Evolutionary conservation across 768 basidiomycete genomes (phyloP).

Genomic region (Trametes meyenii): DNA sequence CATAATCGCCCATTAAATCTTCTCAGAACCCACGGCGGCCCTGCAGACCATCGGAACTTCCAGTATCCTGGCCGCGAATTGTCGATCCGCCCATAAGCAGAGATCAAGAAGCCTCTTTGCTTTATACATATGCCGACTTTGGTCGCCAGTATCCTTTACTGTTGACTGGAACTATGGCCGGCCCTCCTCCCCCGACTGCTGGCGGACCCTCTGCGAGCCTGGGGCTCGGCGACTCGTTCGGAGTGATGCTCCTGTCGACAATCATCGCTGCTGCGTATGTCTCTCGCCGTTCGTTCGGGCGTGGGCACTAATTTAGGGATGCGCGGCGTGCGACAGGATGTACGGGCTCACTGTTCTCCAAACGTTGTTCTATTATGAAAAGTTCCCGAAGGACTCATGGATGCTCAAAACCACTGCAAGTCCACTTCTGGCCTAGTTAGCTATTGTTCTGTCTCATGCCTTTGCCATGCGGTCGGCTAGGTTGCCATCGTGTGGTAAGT

Average conservation of each 20-base stretch:
- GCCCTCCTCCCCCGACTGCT: neutral
- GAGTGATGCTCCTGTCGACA: slow-evolving; percentile 21
- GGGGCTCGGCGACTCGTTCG: slow-evolving; percentile 12
- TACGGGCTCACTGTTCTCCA: slow-evolving; percentile 8
- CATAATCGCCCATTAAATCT: too few species aligned
- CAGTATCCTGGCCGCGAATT: too few species aligned
- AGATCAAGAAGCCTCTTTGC: neutral
- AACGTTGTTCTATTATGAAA: slow-evolving; percentile 4
- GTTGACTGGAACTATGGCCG: neutral
- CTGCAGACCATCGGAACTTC: too few species aligned
- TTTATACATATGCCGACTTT: neutral
- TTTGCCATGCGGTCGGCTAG: neutral
- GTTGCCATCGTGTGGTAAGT: slow-evolving; percentile 1
- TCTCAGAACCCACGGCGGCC: too few species aligned
- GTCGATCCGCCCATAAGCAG: neutral
- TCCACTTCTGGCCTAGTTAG: neutral
- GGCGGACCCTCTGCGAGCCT: neutral
- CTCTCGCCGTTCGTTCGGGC: neutral
- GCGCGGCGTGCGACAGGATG: neutral
- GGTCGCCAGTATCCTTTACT: neutral
- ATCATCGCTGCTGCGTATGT: slow-evolving; percentile 13
- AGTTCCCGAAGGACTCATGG: slow-evolving; percentile 8
- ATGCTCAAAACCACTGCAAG: slow-evolving; percentile 3
- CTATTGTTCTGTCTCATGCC: neutral
- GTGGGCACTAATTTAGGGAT: neutral